Evolutionary conservation across 306 rosid species (phyloP), one percentile per base, ranked within the genome.

Genomic region (Vigna trinervia): DNA sequence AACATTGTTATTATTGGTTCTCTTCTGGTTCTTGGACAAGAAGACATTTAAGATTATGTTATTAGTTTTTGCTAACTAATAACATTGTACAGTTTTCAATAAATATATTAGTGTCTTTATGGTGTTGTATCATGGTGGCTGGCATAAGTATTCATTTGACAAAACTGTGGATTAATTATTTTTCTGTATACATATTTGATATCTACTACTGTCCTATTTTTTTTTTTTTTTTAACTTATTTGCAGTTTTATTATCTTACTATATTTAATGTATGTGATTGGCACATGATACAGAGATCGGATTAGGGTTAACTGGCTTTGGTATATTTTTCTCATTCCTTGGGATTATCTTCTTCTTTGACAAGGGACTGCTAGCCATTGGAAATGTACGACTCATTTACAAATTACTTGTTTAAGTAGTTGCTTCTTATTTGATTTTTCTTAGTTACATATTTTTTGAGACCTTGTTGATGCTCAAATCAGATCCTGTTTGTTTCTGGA

Each of bases 321-420:
- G 99, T 17, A 60, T 96, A 84, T 96, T 96, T 81, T 96, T 96
- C 91, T 87, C 97, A 30, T 86, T 90, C 85, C 85, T 96, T 85
- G 99, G 98, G 74, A 45, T 96, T 56, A 45, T 93, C 64, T 92
- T 96, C 89, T 92, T 96, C 87, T 96, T 96, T 9, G 99, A 96
- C 89, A 89, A 92, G 89, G 99, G 99, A 64, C 82, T 96, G 80
- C 94, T 96, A 34, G 99, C 98, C 78, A 96, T 96, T 94, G 99
- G 99, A 84, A 92, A 96, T 77, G 99, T 96, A 85, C 88, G 96
- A 82, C 69, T 57, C 65, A 8, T 66, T 5, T 73, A 4, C 14
- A 13, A 28, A 50, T 65, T 69, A 23, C 54, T 51, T 86, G 58
- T 54, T 68, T 17, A 51, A 73, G 51, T 56, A 41, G 45, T 51